A percentile compares a stretch with the other conserved stretches of the same genome.
phyloP scores from a whole-genome alignment of 768 basidiomycete genomes.

The Boletus huronensis region DNA sequence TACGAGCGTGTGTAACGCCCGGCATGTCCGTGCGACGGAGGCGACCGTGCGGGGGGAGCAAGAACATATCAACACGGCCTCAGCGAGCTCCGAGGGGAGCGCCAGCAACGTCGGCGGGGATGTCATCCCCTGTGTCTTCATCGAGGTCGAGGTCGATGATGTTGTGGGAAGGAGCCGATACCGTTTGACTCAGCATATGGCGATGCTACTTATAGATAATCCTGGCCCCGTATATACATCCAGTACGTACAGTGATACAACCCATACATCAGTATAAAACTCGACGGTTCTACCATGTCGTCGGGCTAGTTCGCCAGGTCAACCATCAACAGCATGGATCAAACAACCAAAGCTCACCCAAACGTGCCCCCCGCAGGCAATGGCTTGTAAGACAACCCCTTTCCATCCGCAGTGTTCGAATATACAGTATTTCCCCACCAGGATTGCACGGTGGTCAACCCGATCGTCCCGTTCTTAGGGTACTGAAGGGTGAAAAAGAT shows the following conservation, averaged over 20 bases:
- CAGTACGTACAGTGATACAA: background rate
- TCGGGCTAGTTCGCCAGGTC: slow-evolving; percentile 2
- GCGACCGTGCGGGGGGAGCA: slow-evolving; percentile 33
- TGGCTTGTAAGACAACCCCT: slow-evolving; percentile 7
- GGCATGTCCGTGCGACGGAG: slow-evolving; percentile 36
- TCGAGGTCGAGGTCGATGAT: background rate
- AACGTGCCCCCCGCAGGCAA: slow-evolving; percentile 21
- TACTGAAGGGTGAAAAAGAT: slow-evolving; percentile 67
- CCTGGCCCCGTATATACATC: background rate
- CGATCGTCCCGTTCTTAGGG: slow-evolving; percentile 59
- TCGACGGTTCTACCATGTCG: slow-evolving; percentile 3
- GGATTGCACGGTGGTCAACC: slow-evolving; percentile 43
- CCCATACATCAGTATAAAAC: background rate
- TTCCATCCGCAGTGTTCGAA: slow-evolving; percentile 21
- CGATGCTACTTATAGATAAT: too few species aligned
- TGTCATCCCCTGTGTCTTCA: background rate
- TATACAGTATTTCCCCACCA: slow-evolving; percentile 72
- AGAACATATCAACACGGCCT: slow-evolving; percentile 33
- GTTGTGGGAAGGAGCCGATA: slow-evolving; percentile 1
- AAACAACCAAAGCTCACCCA: slow-evolving; percentile 20
- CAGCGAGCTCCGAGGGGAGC: slow-evolving; percentile 42
- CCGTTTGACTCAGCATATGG: slow-evolving; percentile 4
- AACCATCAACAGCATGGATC: background rate
- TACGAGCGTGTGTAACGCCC: slow-evolving; percentile 34
- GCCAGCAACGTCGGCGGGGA: background rate